Conservation (phyloP, 1,284 basidiomycete species). For the Sanghuangporus weigelae region DNA sequence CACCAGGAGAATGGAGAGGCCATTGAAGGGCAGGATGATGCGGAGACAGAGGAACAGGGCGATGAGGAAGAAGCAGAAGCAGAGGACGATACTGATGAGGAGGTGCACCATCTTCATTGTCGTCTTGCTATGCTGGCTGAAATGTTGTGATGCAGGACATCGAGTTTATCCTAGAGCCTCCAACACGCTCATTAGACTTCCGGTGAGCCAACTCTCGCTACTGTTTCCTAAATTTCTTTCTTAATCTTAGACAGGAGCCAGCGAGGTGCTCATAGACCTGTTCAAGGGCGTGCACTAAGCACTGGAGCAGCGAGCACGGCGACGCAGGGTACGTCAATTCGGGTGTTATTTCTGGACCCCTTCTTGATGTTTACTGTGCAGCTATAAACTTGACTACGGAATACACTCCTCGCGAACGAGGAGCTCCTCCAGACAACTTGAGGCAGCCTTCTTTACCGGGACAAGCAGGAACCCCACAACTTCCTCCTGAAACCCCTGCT, state of each 20-base stretch:
- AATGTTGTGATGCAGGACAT: conserved; percentile 10
- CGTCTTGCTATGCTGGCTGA: neutral
- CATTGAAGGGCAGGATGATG: neutral
- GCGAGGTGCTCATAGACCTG: conserved; percentile 12
- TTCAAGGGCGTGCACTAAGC: conserved; percentile 7
- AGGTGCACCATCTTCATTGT: neutral
- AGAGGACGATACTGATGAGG: conserved; percentile 15
- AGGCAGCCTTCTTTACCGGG: conserved; percentile 27
- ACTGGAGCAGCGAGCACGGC: neutral
- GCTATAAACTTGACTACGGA: conserved; percentile 65
- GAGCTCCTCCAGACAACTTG: conserved; percentile 30
- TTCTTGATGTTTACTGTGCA: neutral
- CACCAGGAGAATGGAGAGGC: neutral
- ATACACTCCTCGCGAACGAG: conserved; percentile 82
- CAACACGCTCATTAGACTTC: conserved; percentile 12
- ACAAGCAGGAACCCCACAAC: conserved; percentile 20
- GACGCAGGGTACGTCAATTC: neutral
- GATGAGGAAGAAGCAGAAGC: conserved; percentile 13
- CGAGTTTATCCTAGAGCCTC: conserved; percentile 16
- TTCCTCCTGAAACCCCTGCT: conserved; percentile 20
- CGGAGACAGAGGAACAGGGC: conserved; percentile 8
- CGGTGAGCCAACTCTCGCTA: neutral
- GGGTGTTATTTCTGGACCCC: neutral
- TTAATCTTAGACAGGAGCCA: neutral
- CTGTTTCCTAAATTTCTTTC: neutral